Percentiles rank a stretch among this genome's conserved stretches.
phyloP scores from a whole-genome alignment of 2,329 filamentous ascomycete species.

The Diaporthe destruens region DNA sequence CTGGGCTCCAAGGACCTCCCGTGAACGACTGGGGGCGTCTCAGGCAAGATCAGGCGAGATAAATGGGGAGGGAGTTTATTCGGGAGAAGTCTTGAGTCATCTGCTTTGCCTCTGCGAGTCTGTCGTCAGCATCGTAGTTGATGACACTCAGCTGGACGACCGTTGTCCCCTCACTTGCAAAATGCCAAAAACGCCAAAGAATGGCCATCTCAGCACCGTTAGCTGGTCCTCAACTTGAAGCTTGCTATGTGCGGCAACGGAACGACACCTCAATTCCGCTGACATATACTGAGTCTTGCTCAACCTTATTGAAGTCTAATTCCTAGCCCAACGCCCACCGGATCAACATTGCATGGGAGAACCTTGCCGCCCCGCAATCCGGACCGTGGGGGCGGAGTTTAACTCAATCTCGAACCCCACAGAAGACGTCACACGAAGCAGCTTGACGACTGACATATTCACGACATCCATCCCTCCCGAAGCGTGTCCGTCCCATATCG shows the following conservation, averaged over 20 bases:
- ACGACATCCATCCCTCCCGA: neutral
- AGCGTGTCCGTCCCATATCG: neutral
- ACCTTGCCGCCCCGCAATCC: constrained; percentile 14
- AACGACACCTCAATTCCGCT: too few species aligned
- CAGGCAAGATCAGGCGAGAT: neutral
- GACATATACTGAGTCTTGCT: neutral
- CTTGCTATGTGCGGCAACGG: too few species aligned
- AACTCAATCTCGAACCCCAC: constrained; percentile 21
- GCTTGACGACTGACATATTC: neutral
- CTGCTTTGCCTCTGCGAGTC: neutral
- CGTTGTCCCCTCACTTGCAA: neutral
- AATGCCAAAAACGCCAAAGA: rapidly evolving
- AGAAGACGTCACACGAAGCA: constrained; percentile 8
- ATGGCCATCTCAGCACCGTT: neutral
- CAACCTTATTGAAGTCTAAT: neutral
- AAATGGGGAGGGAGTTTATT: constrained; percentile 11
- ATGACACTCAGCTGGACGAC: neutral
- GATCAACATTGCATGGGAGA: neutral
- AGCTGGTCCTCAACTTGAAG: too few species aligned
- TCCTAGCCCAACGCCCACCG: neutral
- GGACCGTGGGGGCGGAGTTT: constrained; percentile 3
- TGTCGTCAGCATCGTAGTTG: neutral
- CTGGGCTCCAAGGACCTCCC: neutral
- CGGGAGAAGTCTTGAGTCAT: constrained; percentile 16
- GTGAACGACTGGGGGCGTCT: neutral